phyloP scores from a whole-genome alignment of 2,329 filamentous ascomycete genomes.

The Colletotrichum abscissum region DNA sequence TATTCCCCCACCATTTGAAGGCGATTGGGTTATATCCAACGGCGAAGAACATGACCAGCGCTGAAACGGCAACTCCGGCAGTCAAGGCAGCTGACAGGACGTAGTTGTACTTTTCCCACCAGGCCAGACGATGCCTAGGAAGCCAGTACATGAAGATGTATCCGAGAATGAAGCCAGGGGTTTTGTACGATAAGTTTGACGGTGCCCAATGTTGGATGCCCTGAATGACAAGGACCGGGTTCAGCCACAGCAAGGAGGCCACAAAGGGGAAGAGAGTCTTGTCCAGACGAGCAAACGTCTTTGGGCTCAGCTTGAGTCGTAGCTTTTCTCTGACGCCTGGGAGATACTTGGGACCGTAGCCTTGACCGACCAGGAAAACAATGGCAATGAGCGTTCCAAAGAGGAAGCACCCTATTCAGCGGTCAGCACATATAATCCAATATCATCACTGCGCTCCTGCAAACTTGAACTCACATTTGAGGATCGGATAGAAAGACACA shows the following conservation, averaged over 20 bases:
- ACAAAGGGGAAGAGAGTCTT: conserved; percentile 50
- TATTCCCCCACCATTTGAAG: conserved; percentile 59
- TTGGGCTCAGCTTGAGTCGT: conserved; percentile 41
- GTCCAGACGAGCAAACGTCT: conserved; percentile 48
- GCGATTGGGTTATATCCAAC: conserved; percentile 50
- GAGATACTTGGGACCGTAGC: conserved; percentile 48
- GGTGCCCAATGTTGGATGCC: conserved; percentile 57
- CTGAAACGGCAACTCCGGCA: conserved; percentile 54
- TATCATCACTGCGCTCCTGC: accelerated
- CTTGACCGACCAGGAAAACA: conserved; percentile 48
- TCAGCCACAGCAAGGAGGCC: conserved; percentile 52
- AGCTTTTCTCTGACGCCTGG: conserved; percentile 47
- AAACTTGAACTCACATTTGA: conserved; percentile 44
- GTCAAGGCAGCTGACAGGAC: conserved; percentile 55
- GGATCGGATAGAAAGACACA: conserved; percentile 52
- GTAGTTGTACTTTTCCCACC: conserved; percentile 61
- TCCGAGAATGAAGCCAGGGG: conserved; percentile 52
- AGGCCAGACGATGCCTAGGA: conserved; percentile 50
- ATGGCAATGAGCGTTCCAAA: conserved; percentile 51
- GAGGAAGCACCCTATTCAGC: conserved; percentile 51
- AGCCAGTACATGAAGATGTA: conserved; percentile 58
- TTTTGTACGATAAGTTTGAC: conserved; percentile 55
- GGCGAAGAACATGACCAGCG: conserved; percentile 56
- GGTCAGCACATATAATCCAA: accelerated
- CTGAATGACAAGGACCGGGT: conserved; percentile 53